Evolutionary conservation across 176 grass and related monocot species (phyloP).

Genomic region (Luzula sylvatica): DNA sequence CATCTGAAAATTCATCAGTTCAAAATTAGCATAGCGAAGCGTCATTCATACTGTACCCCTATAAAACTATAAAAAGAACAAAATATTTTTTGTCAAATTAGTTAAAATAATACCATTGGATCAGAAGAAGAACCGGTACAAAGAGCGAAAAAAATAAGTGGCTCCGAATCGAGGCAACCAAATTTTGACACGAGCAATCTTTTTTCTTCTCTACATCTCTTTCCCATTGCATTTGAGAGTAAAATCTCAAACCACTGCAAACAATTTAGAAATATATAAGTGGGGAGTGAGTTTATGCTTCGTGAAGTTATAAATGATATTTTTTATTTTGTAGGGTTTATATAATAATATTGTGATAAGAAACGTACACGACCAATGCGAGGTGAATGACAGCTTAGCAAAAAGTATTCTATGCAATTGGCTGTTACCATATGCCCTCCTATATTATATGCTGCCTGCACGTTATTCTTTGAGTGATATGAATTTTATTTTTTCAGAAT

Average conservation of each 20-base stretch:
- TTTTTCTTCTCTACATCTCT: slow-evolving; percentile 71
- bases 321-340: too few species aligned
- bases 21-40: not conserved
- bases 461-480: not conserved
- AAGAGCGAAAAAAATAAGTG: slow-evolving; percentile 61
- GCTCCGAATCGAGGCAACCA: slow-evolving; percentile 48
- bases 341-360: not conserved
- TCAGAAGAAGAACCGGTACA: slow-evolving; percentile 88
- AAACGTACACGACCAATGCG: slow-evolving; percentile 58
- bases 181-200: slow-evolving; percentile 60
- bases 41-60: not conserved
- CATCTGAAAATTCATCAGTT: slow-evolving; percentile 34
- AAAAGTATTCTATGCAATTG: slow-evolving; percentile 68
- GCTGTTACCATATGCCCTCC: slow-evolving; percentile 73
- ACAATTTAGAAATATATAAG: not conserved
- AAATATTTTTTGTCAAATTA: not conserved
- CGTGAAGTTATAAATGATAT: too few species aligned
- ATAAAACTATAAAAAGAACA: not conserved
- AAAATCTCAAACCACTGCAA: slow-evolving; percentile 86
- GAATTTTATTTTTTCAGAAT: not conserved
- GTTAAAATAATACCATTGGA: slow-evolving; percentile 43
- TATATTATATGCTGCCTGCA: slow-evolving; percentile 88
- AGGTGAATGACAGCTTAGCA: slow-evolving; percentile 53
- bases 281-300: too few species aligned
- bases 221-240: slow-evolving; percentile 62